Evolutionary conservation across 345 rosid genomes (phyloP), one percentile per base, ranked within the genome.

Genomic region (Ceriops decandra): DNA sequence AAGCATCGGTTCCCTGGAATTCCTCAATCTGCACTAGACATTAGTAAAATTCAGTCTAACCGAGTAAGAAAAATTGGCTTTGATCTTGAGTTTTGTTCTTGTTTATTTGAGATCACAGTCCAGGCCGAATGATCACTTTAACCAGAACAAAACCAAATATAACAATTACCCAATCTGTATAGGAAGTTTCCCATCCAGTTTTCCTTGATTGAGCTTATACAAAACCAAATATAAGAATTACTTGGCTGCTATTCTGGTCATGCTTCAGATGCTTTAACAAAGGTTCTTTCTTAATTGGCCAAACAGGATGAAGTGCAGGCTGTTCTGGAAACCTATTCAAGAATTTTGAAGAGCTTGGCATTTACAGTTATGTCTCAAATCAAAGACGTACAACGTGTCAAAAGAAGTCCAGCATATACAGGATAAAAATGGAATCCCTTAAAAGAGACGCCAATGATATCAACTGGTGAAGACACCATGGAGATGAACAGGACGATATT

Each of bases 221-320:
- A 54, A 7, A 54, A 54, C 22, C 59, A 24, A 24, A 56, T 24
- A 56, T 24, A 21, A 56, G 30, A 24, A 10, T 2, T 5, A 24
- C 26, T 54, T 13, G 38, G 21, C 46, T 60, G 31, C 35, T 17
- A 31, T 30, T 70, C 21, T 36, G 11, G 5, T 38, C 56, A 42
- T 35, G 24, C 35, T 63, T n/a, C 16, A 54, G 42, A 56, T 42
- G 21, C 63, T 49, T 26, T 1, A 33, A n/a, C 65, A 10, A 20
- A n/a, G 28, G 22, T 57, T 53, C 57, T 66, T 17, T 62, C 57
- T 38, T 51, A 8, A 7, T 56, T 69, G 68, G 28, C 57, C 47
- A 70, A 31, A 21, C 82, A 90, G 96, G 98, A 90, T 72, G 86
- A 90, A 31, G 98, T 95, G 20, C 96, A 88, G 63, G 95, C 96